These are phyloP conservation scores for Malus hybrid DNA, from an alignment of 331 rosid genomes.

Conservation along the genomic window DNA sequence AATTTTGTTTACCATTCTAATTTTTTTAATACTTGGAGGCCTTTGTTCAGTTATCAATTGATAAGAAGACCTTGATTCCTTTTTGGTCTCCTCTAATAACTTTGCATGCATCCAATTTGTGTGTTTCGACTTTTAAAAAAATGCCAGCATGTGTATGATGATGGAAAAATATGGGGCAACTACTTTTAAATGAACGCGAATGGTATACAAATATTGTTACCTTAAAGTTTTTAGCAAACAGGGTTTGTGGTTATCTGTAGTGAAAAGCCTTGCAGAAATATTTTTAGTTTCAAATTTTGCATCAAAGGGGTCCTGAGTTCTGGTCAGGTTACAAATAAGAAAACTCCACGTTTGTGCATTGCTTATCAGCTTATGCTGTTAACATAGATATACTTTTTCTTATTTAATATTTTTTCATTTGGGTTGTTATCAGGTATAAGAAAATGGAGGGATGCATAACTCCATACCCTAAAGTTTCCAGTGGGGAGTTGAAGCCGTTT, in stretches of 20 bases:
- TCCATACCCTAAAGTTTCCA: constrained; percentile 33
- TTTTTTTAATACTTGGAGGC: neutral
- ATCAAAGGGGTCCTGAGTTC: neutral
- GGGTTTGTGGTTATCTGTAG: neutral
- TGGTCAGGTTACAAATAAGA: neutral
- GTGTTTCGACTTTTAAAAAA: too few relatives aligned
- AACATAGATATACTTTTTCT: neutral
- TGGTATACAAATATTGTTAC: neutral
- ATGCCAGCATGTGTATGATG: neutral
- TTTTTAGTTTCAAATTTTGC: neutral
- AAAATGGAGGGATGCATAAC: constrained; percentile 85
- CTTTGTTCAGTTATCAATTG: neutral
- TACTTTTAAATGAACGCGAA: neutral
- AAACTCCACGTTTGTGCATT: neutral
- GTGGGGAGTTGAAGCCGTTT: constrained; percentile 53
- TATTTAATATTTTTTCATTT: constrained; percentile 17
- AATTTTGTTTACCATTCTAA: neutral
- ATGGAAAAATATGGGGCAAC: neutral
- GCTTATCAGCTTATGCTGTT: neutral
- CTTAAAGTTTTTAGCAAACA: neutral
- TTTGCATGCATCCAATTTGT: neutral
- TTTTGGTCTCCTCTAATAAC: neutral
- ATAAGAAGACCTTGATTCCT: neutral
- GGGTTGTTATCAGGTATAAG: constrained; percentile 53
- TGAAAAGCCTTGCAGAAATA: neutral